Conservation (phyloP, 148 eudicot species). For the Bassia scoparia region DNA sequence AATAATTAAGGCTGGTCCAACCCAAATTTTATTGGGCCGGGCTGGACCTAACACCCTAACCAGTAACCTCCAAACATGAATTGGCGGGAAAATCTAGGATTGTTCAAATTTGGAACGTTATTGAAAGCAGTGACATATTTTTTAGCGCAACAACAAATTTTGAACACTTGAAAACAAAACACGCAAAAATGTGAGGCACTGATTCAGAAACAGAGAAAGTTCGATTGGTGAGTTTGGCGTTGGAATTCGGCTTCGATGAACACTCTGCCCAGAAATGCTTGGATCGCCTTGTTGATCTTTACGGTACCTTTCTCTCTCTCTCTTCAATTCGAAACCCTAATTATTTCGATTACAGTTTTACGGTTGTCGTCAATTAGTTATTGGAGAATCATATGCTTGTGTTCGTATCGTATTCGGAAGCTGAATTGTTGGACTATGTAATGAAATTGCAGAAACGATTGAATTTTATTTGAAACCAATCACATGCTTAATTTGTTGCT, state of each 20-base stretch:
- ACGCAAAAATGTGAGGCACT: neutral
- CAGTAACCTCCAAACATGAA: neutral
- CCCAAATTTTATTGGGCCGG: too few relatives aligned
- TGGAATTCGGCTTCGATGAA: constrained; percentile 82
- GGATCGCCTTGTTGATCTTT: constrained; percentile 68
- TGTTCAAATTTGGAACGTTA: neutral
- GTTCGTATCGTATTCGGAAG: neutral
- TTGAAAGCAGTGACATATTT: too few relatives aligned
- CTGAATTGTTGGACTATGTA: neutral
- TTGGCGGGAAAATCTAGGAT: neutral
- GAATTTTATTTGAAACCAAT: neutral
- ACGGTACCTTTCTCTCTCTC: constrained; percentile 39
- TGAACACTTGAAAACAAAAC: neutral
- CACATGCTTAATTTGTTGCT: neutral
- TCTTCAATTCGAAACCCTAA: constrained; percentile 19
- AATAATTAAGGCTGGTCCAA: too few relatives aligned
- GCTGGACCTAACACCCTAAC: too few relatives aligned
- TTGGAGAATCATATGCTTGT: neutral
- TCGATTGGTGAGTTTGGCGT: constrained; percentile 64
- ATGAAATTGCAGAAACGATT: neutral
- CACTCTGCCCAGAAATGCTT: constrained; percentile 58
- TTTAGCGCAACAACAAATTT: neutral
- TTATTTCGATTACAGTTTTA: neutral
- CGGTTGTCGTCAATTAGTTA: neutral
- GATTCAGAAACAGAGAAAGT: constrained; percentile 42